Percentiles rank a stretch among this genome's conserved stretches.
phyloP scores from a whole-genome alignment of 495 filamentous ascomycete genomes.

The Trichocladium uniseriatum region DNA sequence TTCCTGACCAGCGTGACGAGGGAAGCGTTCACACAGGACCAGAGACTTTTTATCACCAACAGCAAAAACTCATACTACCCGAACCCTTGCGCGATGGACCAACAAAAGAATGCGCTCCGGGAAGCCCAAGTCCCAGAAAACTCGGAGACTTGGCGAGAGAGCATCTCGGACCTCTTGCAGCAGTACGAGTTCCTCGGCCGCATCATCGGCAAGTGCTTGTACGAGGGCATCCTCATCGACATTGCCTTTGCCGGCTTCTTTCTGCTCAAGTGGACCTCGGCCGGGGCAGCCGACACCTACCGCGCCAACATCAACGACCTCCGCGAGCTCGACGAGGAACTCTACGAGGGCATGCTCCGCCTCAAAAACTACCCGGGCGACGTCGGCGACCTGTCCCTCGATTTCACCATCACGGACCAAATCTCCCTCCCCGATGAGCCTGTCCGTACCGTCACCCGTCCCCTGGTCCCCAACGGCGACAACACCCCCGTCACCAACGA shows the following conservation, averaged over 20 bases:
- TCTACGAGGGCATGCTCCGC: slow-evolving; percentile 83
- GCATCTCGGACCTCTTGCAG: slow-evolving; percentile 52
- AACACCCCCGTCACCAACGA: slow-evolving; percentile 78
- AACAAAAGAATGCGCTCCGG: slow-evolving; percentile 51
- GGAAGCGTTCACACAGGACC: slow-evolving; percentile 61
- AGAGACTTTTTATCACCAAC: slow-evolving; percentile 63
- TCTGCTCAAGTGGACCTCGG: slow-evolving; percentile 84
- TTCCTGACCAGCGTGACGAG: slow-evolving; percentile 86
- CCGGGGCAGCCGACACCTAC: slow-evolving; percentile 57
- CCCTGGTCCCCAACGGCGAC: slow-evolving; percentile 66
- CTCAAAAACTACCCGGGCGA: slow-evolving; percentile 84
- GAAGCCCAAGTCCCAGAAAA: slow-evolving; percentile 43
- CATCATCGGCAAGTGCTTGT: slow-evolving; percentile 92
- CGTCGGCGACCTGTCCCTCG: slow-evolving; percentile 69
- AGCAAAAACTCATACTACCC: slow-evolving; percentile 86
- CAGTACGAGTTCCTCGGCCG: slow-evolving; percentile 89
- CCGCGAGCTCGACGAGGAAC: slow-evolving; percentile 80
- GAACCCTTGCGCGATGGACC: slow-evolving; percentile 72
- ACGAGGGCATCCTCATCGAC: slow-evolving; percentile 94
- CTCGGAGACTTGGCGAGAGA: slow-evolving; percentile 43
- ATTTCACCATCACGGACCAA: slow-evolving; percentile 84
- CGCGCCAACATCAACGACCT: slow-evolving; percentile 88
- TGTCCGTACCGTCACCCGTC: slow-evolving; percentile 52
- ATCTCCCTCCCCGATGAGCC: slow-evolving; percentile 47
- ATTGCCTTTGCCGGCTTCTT: slow-evolving; percentile 93